phyloP scores from a whole-genome alignment of 2,329 filamentous ascomycete species.

The Neofusicoccum ribis region DNA sequence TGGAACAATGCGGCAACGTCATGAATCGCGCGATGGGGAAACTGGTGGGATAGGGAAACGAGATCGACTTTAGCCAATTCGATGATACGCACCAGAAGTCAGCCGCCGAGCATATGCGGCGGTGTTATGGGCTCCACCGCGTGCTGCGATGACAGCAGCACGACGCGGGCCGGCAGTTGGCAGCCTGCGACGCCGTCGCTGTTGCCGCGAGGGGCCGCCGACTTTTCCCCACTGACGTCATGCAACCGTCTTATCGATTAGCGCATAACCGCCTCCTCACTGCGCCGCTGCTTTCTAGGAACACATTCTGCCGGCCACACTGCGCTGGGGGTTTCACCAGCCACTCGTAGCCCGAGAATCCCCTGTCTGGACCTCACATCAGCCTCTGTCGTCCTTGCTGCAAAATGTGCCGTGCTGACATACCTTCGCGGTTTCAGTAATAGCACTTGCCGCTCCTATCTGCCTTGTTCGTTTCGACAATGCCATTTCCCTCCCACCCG shows the following conservation, averaged over 20 bases:
- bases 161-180: neutral
- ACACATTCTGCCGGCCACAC: too few species aligned
- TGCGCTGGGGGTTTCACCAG: too few species aligned
- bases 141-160: neutral
- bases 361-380: too few species aligned
- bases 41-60: neutral
- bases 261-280: neutral
- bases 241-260: neutral
- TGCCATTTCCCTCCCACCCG: too few species aligned
- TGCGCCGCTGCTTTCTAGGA: too few species aligned
- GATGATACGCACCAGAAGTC: neutral
- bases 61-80: constrained; percentile 6
- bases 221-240: neutral
- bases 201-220: neutral
- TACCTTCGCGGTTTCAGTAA: too few species aligned
- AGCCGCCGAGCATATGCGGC: neutral
- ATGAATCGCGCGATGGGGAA: constrained; percentile 14
- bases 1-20: neutral
- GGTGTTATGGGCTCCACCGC: neutral
- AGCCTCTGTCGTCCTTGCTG: too few species aligned
- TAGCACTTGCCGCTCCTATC: too few species aligned
- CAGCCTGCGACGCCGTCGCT: neutral
- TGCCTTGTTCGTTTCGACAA: too few species aligned
- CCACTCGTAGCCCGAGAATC: too few species aligned
- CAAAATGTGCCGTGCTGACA: too few species aligned